These are phyloP conservation scores for Furcasterigmium sp. DNA, from an alignment of 2,329 filamentous ascomycete genomes.

Conservation along the genomic window DNA sequence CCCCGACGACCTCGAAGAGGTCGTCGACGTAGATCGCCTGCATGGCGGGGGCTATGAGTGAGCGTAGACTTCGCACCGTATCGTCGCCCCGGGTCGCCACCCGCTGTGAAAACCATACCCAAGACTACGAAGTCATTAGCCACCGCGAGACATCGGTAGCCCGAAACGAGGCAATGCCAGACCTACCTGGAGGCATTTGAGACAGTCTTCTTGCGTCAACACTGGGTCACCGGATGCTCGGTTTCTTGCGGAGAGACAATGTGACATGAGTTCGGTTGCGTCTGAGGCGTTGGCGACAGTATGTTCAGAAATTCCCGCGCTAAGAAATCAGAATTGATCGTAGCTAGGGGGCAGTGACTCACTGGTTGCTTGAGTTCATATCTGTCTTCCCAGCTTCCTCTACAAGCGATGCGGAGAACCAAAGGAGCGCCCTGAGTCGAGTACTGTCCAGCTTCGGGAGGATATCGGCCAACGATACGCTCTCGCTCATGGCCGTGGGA, in stretches of 20 bases:
- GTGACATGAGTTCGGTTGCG: constrained; percentile 31
- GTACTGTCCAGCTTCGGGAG: constrained; percentile 41
- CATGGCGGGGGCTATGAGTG: constrained; percentile 55
- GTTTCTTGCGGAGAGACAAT: constrained; percentile 25
- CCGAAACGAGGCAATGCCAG: neutral
- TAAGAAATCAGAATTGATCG: constrained; percentile 12
- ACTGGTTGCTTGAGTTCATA: constrained; percentile 53
- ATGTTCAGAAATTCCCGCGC: constrained; percentile 30
- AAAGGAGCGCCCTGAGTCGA: constrained; percentile 50
- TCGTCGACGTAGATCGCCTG: constrained; percentile 53
- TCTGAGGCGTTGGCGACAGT: constrained; percentile 35
- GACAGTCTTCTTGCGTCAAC: constrained; percentile 49
- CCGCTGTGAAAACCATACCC: constrained; percentile 69
- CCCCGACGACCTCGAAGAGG: constrained; percentile 55
- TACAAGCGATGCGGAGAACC: constrained; percentile 59
- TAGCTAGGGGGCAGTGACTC: constrained; percentile 15
- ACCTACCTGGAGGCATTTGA: constrained; percentile 57
- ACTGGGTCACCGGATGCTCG: no score
- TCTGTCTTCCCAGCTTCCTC: constrained; percentile 67
- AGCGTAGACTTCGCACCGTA: constrained; percentile 53
- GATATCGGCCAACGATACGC: constrained; percentile 36
- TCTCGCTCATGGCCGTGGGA: constrained; percentile 16
- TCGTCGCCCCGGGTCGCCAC: constrained; percentile 52
- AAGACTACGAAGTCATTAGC: constrained; percentile 43
- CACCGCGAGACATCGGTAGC: neutral